A percentile compares a stretch with the other conserved stretches of the same genome.
phyloP scores from a whole-genome alignment of 2,329 filamentous ascomycete species.

The Arthroderma sp. region DNA sequence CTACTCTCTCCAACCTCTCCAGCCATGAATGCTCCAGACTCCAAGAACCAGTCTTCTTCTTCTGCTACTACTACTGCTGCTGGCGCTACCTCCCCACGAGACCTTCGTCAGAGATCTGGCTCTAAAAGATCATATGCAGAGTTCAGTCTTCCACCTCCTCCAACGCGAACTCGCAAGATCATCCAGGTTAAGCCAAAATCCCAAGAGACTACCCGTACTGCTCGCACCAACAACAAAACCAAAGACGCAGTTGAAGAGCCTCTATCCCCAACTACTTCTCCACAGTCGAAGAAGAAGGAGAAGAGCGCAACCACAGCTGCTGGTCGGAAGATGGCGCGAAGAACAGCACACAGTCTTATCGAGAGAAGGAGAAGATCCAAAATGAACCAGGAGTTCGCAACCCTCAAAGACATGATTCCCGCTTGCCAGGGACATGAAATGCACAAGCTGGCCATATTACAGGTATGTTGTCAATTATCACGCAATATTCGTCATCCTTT shows the following conservation, averaged over 20 bases:
- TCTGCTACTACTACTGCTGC: background rate
- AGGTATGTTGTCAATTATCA: conserved; percentile 42
- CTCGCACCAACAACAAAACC: conserved; percentile 15
- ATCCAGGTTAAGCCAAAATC: conserved; percentile 84
- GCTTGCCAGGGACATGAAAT: conserved; percentile 88
- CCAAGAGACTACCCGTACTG: conserved; percentile 20
- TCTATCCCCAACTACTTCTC: conserved; percentile 4
- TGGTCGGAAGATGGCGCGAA: conserved; percentile 86
- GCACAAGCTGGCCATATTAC: conserved; percentile 92
- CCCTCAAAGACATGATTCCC: conserved; percentile 88
- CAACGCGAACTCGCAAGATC: conserved; percentile 84
- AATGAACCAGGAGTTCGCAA: conserved; percentile 97
- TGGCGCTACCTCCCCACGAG: conserved; percentile 1
- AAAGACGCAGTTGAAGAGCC: conserved; percentile 11
- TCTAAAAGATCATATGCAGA: conserved; percentile 30
- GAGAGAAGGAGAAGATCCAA: conserved; percentile 81
- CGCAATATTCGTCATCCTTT: too few relatives aligned
- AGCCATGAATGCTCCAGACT: conserved; percentile 21
- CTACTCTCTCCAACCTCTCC: conserved; percentile 34
- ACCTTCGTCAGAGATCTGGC: conserved; percentile 20
- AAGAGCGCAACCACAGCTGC: conserved; percentile 56
- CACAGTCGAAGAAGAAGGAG: conserved; percentile 56
- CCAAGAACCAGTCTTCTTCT: too few relatives aligned
- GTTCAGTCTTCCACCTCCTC: conserved; percentile 80
- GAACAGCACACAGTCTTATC: conserved; percentile 91